These are phyloP conservation scores for Punctularia strigosozonata DNA, from an alignment of 768 basidiomycete genomes.

Conservation along the genomic window DNA sequence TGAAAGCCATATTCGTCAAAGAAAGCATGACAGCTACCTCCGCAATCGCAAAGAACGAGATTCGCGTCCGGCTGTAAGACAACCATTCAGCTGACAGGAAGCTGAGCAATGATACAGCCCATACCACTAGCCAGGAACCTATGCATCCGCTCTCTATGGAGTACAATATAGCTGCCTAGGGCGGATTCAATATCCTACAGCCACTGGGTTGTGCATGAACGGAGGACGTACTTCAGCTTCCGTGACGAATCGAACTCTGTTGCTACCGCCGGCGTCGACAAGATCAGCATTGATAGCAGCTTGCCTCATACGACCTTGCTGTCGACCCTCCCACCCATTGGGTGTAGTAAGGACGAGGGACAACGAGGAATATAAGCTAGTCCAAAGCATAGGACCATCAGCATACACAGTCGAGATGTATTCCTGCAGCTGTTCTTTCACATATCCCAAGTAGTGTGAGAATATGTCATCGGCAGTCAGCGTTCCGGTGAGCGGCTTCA, in stretches of 20 bases:
- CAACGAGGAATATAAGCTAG: conserved; percentile 8
- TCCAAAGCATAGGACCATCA: conserved; percentile 10
- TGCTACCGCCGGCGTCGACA: conserved; percentile 8
- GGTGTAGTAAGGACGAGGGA: conserved; percentile 13
- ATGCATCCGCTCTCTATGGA: conserved; percentile 12
- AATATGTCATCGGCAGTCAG: conserved; percentile 10
- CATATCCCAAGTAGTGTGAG: conserved; percentile 9
- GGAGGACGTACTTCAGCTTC: conserved; percentile 4
- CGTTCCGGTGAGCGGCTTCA: conserved; percentile 8
- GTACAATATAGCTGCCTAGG: conserved; percentile 12
- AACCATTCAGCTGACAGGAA: neutral
- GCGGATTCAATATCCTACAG: neutral
- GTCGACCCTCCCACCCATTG: conserved; percentile 14
- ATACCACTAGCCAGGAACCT: conserved; percentile 11
- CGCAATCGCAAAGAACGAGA: conserved; percentile 20
- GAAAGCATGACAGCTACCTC: conserved; percentile 10
- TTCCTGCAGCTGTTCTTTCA: conserved; percentile 10
- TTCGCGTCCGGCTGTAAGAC: conserved; percentile 9
- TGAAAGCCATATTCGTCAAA: neutral
- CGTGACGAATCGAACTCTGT: conserved; percentile 11
- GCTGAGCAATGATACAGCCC: neutral
- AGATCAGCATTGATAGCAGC: conserved; percentile 13
- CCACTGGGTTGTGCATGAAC: neutral
- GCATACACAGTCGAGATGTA: conserved; percentile 9
- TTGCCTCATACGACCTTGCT: conserved; percentile 12